phyloP scores from a whole-genome alignment of 306 rosid species.

The Dryas alaskensis region DNA sequence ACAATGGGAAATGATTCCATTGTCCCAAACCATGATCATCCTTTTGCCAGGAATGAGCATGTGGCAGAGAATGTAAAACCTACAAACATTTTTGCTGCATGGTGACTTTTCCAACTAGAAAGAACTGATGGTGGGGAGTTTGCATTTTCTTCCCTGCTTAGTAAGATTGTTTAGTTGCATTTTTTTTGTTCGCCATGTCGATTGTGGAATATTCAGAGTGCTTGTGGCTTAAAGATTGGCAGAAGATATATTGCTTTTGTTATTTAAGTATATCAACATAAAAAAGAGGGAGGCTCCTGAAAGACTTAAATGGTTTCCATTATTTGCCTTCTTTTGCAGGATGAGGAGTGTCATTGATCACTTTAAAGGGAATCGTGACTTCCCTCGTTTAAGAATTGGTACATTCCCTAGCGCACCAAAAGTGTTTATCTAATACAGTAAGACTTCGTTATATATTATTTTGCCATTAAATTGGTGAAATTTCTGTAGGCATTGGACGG shows the following conservation, averaged over 20 bases:
- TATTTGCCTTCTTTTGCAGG: constrained; percentile 44
- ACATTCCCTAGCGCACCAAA: constrained; percentile 17
- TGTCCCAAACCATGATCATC: neutral
- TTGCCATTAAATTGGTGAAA: constrained; percentile 6
- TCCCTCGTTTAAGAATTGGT: constrained; percentile 87
- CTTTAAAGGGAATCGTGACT: constrained; percentile 69
- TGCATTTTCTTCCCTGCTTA: neutral
- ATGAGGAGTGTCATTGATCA: constrained; percentile 84
- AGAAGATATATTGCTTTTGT: neutral
- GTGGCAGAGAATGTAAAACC: neutral
- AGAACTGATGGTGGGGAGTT: too few relatives aligned
- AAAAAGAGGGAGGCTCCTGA: neutral
- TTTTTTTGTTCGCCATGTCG: neutral
- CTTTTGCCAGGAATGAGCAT: neutral
- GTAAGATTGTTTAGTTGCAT: neutral
- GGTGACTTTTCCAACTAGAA: neutral
- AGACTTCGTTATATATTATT: neutral
- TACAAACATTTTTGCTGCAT: neutral
- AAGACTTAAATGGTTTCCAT: neutral
- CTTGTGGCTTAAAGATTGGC: neutral
- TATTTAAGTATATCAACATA: neutral
- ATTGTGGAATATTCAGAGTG: neutral
- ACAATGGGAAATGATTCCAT: neutral
- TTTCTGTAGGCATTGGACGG: constrained; percentile 46
- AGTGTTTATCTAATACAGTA: constrained; percentile 6